A percentile compares a stretch with the other conserved stretches of the same genome.
phyloP scores from a whole-genome alignment of 1,284 basidiomycete genomes.

The Cutaneotrichosporon curvatum region DNA sequence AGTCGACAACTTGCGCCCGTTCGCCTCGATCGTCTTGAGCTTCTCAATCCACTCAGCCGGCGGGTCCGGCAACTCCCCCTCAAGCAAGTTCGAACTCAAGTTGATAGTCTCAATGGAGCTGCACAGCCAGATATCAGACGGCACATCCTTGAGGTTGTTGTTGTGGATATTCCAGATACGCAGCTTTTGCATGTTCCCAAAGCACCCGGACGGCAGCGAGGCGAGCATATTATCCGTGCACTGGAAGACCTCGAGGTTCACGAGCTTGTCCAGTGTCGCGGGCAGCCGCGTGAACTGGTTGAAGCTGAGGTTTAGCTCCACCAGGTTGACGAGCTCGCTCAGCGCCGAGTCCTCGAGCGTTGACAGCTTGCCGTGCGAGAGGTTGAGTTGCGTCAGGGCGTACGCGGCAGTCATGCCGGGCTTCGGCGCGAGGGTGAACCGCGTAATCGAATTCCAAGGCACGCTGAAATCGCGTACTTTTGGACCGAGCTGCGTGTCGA shows the following conservation, averaged over 20 bases:
- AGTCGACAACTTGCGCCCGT: slow-evolving; percentile 22
- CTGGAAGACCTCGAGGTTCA: slow-evolving; percentile 64
- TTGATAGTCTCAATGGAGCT: slow-evolving; percentile 68
- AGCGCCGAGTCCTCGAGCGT: slow-evolving; percentile 68
- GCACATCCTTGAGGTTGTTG: slow-evolving; percentile 77
- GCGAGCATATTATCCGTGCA: slow-evolving; percentile 87
- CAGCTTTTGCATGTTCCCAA: slow-evolving; percentile 73
- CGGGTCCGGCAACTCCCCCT: slow-evolving; percentile 60
- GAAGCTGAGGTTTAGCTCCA: slow-evolving; percentile 67
- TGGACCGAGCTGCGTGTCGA: slow-evolving; percentile 68
- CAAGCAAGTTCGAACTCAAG: slow-evolving; percentile 80
- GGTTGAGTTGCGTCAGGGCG: slow-evolving; percentile 70
- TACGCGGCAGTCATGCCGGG: slow-evolving; percentile 55
- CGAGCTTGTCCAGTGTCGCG: slow-evolving; percentile 67
- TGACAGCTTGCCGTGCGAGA: slow-evolving; percentile 86
- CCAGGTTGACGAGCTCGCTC: slow-evolving; percentile 65
- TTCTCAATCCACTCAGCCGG: slow-evolving; percentile 40
- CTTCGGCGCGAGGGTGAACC: slow-evolving; percentile 61
- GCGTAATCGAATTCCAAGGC: slow-evolving; percentile 54
- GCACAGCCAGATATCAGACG: slow-evolving; percentile 77
- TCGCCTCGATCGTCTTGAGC: slow-evolving; percentile 6
- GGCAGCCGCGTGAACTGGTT: slow-evolving; percentile 84
- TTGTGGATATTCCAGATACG: slow-evolving; percentile 78
- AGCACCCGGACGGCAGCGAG: slow-evolving; percentile 60
- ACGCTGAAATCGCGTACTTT: slow-evolving; percentile 51